Conservation (phyloP, 2,329 filamentous ascomycete genomes). For the Dactylonectria estremocensis region DNA sequence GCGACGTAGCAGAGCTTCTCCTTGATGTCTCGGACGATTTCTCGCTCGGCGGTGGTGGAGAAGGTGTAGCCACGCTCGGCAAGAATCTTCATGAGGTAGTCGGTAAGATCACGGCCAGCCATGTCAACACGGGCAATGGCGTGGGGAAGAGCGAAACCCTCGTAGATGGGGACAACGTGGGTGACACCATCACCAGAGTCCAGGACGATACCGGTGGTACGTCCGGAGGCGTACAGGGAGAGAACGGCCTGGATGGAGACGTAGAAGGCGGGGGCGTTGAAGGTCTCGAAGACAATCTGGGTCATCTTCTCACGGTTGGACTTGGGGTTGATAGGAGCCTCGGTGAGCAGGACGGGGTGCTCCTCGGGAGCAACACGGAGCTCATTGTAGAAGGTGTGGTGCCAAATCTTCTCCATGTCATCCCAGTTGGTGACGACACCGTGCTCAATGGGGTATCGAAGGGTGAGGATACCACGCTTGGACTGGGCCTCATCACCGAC, state of each 20-base stretch:
- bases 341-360: slow-evolving; percentile 98
- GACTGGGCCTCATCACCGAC: slow-evolving; percentile 99
- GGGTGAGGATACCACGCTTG: slow-evolving; percentile 99
- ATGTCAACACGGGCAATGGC: slow-evolving; percentile 99
- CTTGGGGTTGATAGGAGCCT: slow-evolving; percentile 99
- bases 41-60: slow-evolving; percentile 99
- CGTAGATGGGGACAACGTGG: slow-evolving; percentile 99
- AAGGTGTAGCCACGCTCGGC: slow-evolving; percentile 99
- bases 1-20: slow-evolving; percentile 99
- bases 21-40: slow-evolving; percentile 99
- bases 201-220: slow-evolving; percentile 99
- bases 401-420: slow-evolving; percentile 99
- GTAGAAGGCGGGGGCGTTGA: slow-evolving; percentile 99
- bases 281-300: slow-evolving; percentile 99
- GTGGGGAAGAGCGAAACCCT: slow-evolving; percentile 99
- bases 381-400: slow-evolving; percentile 99
- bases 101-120: slow-evolving; percentile 99
- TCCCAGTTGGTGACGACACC: slow-evolving; percentile 99
- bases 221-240: slow-evolving; percentile 99
- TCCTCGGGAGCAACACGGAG: slow-evolving; percentile 99
- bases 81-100: slow-evolving; percentile 99
- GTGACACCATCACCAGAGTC: slow-evolving; percentile 99
- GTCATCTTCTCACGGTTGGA: slow-evolving; percentile 99
- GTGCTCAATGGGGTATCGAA: slow-evolving; percentile 99
- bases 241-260: slow-evolving; percentile 99